Percentiles rank a stretch among this genome's conserved stretches.
Conservation (phyloP, 2,329 filamentous ascomycete species). For the Pyricularia grisea region DNA sequence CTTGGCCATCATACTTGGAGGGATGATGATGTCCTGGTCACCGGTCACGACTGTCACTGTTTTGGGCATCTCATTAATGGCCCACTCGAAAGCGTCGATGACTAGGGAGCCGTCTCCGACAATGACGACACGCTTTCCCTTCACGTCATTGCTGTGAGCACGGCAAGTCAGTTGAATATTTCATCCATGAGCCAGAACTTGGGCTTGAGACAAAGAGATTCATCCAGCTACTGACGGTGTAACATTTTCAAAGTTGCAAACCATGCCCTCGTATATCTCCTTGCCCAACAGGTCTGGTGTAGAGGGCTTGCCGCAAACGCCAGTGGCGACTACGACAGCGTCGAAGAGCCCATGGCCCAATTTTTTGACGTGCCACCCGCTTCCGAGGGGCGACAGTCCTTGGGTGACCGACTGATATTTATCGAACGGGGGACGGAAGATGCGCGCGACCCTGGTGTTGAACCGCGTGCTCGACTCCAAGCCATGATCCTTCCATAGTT, state of each 20-base stretch:
- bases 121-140: background rate
- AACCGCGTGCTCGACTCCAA: slow-evolving; percentile 65
- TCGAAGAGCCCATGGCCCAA: slow-evolving; percentile 63
- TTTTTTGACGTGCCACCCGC: slow-evolving; percentile 68
- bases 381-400: background rate
- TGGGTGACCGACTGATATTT: background rate
- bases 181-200: background rate
- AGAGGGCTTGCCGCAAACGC: slow-evolving; percentile 62
- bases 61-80: background rate
- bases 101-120: background rate
- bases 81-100: background rate
- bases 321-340: slow-evolving; percentile 66
- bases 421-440: slow-evolving; percentile 35
- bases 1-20: background rate
- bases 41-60: background rate
- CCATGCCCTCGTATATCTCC: background rate
- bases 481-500: slow-evolving; percentile 67
- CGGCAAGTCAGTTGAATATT: background rate
- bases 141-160: background rate
- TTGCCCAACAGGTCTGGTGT: background rate
- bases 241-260: background rate
- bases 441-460: slow-evolving; percentile 56
- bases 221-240: background rate
- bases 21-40: background rate
- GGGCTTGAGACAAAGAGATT: background rate